phyloP scores from a whole-genome alignment of 2,329 filamentous ascomycete species.

The Emericellopsis cladophorae region DNA sequence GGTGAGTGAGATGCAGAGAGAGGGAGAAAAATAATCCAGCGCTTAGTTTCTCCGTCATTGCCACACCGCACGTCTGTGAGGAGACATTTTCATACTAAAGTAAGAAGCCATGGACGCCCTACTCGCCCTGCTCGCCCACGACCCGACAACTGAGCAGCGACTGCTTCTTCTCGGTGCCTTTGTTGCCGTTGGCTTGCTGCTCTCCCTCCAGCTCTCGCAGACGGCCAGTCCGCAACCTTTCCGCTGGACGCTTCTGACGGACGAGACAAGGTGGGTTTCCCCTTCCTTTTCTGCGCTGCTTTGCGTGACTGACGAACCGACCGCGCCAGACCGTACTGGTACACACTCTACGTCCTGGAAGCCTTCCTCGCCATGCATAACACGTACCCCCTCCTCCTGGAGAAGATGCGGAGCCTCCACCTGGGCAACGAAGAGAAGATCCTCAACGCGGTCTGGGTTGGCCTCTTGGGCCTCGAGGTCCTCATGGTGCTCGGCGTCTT shows the following conservation, averaged over 20 bases:
- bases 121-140: neutral
- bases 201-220: conserved; percentile 9
- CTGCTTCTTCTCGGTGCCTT: conserved; percentile 8
- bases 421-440: conserved; percentile 21
- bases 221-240: conserved; percentile 5
- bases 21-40: too few relatives aligned
- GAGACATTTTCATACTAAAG: too few relatives aligned
- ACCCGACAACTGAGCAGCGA: conserved; percentile 4
- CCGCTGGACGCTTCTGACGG: conserved; percentile 7
- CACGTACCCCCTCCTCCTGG: conserved; percentile 4
- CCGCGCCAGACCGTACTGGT: conserved; percentile 8
- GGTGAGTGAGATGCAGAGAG: too few relatives aligned
- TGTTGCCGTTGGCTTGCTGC: conserved; percentile 7
- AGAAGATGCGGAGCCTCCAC: conserved; percentile 6
- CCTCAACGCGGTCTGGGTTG: conserved; percentile 33
- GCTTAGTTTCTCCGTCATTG: too few relatives aligned
- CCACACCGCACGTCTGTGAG: too few relatives aligned
- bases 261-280: conserved; percentile 6
- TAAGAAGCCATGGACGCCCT: neutral
- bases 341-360: conserved; percentile 9
- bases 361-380: conserved; percentile 11
- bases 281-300: neutral
- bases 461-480: conserved; percentile 30
- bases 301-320: too few relatives aligned
- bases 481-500: conserved; percentile 28